Base-by-base conservation (phyloP, 2,329 filamentous ascomycete species). In the Neonectria coccinea region DNA sequence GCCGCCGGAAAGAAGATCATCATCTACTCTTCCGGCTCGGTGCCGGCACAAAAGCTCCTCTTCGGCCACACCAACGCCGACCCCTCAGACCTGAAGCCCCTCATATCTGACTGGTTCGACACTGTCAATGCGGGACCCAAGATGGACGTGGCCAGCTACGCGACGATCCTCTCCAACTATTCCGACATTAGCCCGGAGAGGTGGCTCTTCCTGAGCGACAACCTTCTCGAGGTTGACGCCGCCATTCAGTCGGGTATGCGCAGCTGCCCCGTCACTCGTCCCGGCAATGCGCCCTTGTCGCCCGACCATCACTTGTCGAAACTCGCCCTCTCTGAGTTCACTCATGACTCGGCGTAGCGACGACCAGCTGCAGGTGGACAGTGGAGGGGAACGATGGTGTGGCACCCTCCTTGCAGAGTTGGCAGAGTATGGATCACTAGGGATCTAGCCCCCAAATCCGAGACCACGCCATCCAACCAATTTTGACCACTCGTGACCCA, bases 191-290 rank as follows among this genome's bases (percentile, higher is more conserved):
- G 80, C 54, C 77, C 84, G 18, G 78, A 77, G 11, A 82, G 86
- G 60, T 92, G 92, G 82, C 82, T 93, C n/a, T 96, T 96, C 77
- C 80, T 95, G 65, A 95, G 91, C 73, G 92, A 96, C 79, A 94
- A 94, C 74, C 84, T 92, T 50, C 87, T 86, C 74, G 89, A 92
- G 78, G 88, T 91, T 39, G 82, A 85, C 56, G 89, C 89, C 52
- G 89, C 89, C 45, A 82, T 83, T 66, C 79, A 79, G 61, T 86
- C 88, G 11, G 89, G 89, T n/a, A 88, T 92, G 86, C 82, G 84
- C 72, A 86, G 86, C 72, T 79, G 86, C 57, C 83, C 90, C 4
- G 87, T 91, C 60, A 80, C 85, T 60, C 85, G 92, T 60, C 89
- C 91, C 16, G 92, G 92, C 12, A 96, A 96, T 78, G 85, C 87